Percentiles rank a stretch among this genome's conserved stretches.
Evolutionary conservation across 768 basidiomycete species (phyloP).

Genomic region (Tulasnella sp.): DNA sequence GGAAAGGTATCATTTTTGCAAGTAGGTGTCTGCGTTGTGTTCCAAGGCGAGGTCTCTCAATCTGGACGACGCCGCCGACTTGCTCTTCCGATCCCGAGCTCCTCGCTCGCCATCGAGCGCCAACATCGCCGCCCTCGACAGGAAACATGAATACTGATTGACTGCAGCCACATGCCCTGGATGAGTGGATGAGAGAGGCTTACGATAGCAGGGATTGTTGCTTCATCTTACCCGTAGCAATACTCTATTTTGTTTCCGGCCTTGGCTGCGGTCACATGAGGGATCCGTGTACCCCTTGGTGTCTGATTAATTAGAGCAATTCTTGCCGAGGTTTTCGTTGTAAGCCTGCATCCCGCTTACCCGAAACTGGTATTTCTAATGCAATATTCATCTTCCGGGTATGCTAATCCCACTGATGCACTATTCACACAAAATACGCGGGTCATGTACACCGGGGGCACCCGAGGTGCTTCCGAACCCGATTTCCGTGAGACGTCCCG

Average conservation of each 20-base stretch:
- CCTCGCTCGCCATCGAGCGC: neutral
- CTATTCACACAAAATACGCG: neutral
- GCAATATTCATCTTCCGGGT: neutral
- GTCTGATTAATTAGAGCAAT: neutral
- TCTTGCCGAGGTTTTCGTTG: neutral
- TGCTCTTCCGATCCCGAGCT: neutral
- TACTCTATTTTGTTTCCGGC: neutral
- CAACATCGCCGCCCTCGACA: neutral
- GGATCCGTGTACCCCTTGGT: neutral
- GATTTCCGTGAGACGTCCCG: neutral
- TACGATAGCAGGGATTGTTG: neutral
- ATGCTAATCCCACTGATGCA: neutral
- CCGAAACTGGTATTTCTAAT: neutral
- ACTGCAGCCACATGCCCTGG: neutral
- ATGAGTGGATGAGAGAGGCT: neutral
- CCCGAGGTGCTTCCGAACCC: slow-evolving; percentile 1
- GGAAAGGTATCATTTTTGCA: neutral
- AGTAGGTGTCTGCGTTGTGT: neutral
- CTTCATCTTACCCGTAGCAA: too few relatives aligned
- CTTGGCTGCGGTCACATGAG: neutral
- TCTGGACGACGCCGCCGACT: neutral
- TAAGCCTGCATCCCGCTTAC: neutral
- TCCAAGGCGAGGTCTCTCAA: neutral
- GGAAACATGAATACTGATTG: neutral
- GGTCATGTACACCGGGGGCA: neutral